Evolutionary conservation across 768 basidiomycete genomes (phyloP), one percentile per base, ranked within the genome.

Genomic region (Hygrophorus russula): DNA sequence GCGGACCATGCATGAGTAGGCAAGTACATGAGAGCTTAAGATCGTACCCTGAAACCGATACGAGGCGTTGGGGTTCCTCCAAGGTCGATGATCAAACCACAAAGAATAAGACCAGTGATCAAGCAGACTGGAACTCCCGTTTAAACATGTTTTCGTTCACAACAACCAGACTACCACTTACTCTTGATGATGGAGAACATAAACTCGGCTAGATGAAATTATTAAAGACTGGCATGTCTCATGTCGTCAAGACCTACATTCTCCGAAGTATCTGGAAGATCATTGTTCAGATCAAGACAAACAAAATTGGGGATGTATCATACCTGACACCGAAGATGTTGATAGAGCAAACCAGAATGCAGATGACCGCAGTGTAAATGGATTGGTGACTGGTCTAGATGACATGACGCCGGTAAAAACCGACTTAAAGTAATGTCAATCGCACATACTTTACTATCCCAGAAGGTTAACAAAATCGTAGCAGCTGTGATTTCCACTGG

Each of bases 401-500:
- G 32, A 19, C n/a, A 15, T 15, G 13, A 27, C 28, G 9, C 44
- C 36, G 38, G 30, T 24, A 20, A 45, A 5, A 24, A 28, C 49
- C 13, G 18, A 34, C 15, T 38, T 28, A 11, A 43, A 14, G 34
- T 39, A 45, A 37, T 3, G 35, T n/a, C 27, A 4, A 14, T 12
- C 34, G 29, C 5, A 57, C 67, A 44, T 47, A 79, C 78, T 50
- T 80, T 64, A 20, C 60, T 49, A 58, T 83, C 79, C 84, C 85
- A 88, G 63, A 78, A 87, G 5, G 73, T 67, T 45, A 88, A 64
- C 8, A 90, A 59, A 40, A 88, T 70, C 10, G 74, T 70, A 7
- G 81, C 76, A 1, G 84, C 85, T 1, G 78, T 77, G 43, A 90
- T 70, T 62, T 87, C 84, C n/a, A 79, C 76, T 7, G 82, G 82